phyloP scores from a whole-genome alignment of 129 eudicot genomes.

The Lactuca saligna region DNA sequence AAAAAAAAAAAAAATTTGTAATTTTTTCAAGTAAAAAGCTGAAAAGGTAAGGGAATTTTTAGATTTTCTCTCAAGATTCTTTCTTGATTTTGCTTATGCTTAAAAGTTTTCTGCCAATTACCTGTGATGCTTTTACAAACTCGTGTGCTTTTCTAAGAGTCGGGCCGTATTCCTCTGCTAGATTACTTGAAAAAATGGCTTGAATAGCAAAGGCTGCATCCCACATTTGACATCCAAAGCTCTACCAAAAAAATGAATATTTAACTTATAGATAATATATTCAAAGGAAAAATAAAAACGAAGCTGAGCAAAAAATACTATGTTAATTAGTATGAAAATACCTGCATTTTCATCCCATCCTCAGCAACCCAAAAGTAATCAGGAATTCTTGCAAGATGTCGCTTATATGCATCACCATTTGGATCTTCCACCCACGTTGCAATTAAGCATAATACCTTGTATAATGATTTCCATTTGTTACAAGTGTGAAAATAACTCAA shows the following conservation, averaged over 20 bases:
- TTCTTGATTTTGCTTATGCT: background rate
- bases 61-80: too few species aligned
- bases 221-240: conserved; percentile 70
- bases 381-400: conserved; percentile 53
- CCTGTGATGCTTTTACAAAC: conserved; percentile 71
- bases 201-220: conserved; percentile 64
- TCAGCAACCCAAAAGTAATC: conserved; percentile 70
- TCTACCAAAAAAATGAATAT: conserved; percentile 16
- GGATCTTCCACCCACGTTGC: conserved; percentile 67
- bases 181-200: conserved; percentile 59
- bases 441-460: conserved; percentile 39
- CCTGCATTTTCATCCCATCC: conserved; percentile 72
- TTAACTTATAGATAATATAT: conserved; percentile 9
- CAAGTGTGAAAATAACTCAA: background rate
- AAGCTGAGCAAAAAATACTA: background rate
- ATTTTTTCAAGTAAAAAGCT: too few species aligned
- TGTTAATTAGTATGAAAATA: background rate
- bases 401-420: conserved; percentile 47
- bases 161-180: conserved; percentile 39
- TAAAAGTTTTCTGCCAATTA: conserved; percentile 4
- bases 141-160: conserved; percentile 59
- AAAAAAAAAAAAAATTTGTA: too few species aligned
- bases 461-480: background rate
- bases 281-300: background rate
- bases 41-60: too few species aligned